These are phyloP conservation scores for Melanomma pulvis-pyrius DNA, from an alignment of 495 filamentous ascomycete species.

Conservation along the genomic window DNA sequence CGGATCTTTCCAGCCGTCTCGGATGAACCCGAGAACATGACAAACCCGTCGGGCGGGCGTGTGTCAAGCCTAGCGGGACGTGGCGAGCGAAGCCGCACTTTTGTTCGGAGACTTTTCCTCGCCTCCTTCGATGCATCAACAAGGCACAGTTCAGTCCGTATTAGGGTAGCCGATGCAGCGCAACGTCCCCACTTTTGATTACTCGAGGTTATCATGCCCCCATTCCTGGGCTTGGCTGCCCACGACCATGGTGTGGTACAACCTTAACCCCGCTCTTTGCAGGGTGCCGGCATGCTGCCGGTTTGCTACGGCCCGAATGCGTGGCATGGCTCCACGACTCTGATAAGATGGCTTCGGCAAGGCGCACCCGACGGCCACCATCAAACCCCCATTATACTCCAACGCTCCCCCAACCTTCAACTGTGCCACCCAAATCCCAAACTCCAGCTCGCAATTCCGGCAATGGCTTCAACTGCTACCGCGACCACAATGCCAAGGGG, in stretches of 20 bases:
- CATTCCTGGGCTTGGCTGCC: neutral
- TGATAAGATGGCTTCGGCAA: neutral
- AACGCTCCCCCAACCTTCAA: slow-evolving; percentile 29
- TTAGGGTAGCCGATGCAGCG: neutral
- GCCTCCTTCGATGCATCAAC: neutral
- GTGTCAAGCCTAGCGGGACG: neutral
- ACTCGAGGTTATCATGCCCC: neutral
- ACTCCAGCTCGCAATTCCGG: neutral
- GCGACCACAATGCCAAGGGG: neutral
- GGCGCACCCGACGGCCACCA: neutral
- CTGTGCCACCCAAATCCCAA: neutral
- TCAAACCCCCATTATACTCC: slow-evolving; percentile 29
- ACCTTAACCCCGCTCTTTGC: neutral
- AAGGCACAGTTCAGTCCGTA: no score
- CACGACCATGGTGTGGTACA: neutral
- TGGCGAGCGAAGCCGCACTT: neutral
- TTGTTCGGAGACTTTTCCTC: neutral
- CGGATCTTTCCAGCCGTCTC: no score
- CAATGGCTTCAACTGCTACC: neutral
- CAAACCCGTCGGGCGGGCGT: neutral
- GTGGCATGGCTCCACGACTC: neutral
- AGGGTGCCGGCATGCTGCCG: neutral
- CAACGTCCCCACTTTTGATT: neutral
- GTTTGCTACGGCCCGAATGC: neutral
- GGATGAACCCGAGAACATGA: no score